phyloP scores from a whole-genome alignment of 495 filamentous ascomycete species.

The Penicillium angulare region DNA sequence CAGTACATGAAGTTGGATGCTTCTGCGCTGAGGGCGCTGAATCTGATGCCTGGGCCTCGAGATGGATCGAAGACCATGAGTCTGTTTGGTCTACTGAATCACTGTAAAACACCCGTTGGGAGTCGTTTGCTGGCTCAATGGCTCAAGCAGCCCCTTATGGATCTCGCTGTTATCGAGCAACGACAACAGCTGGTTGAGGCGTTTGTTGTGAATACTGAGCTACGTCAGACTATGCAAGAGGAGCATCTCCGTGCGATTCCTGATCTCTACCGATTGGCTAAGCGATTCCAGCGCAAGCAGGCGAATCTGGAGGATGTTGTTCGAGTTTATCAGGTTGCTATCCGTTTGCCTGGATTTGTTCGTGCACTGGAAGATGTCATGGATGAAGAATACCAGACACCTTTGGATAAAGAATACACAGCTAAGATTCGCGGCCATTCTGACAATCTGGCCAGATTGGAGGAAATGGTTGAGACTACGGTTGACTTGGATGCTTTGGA shows the following conservation, averaged over 20 bases:
- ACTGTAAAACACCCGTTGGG: constrained; percentile 95
- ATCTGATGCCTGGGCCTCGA: constrained; percentile 92
- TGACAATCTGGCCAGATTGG: constrained; percentile 78
- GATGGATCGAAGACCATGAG: constrained; percentile 99
- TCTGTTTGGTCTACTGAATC: constrained; percentile 88
- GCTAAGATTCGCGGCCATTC: constrained; percentile 73
- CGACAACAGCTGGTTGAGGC: constrained; percentile 94
- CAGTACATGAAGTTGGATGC: constrained; percentile 99
- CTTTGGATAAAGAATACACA: constrained; percentile 85
- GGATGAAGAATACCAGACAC: constrained; percentile 90
- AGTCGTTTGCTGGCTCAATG: constrained; percentile 91
- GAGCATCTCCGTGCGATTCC: constrained; percentile 92
- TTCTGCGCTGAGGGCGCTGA: constrained; percentile 88
- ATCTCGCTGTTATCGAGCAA: constrained; percentile 81
- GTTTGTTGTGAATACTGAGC: constrained; percentile 88
- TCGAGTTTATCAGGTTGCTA: constrained; percentile 88
- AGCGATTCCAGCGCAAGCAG: constrained; percentile 87
- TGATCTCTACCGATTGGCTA: constrained; percentile 89
- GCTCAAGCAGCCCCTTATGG: constrained; percentile 98
- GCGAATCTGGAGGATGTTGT: constrained; percentile 96
- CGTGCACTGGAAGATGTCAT: constrained; percentile 87
- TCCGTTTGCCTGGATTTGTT: constrained; percentile 87
- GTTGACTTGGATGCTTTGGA: constrained; percentile 95
- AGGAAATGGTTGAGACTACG: constrained; percentile 98
- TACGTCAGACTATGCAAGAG: constrained; percentile 97